Base-by-base conservation (phyloP, 2,329 filamentous ascomycete genomes). In the Claviceps citrina region DNA sequence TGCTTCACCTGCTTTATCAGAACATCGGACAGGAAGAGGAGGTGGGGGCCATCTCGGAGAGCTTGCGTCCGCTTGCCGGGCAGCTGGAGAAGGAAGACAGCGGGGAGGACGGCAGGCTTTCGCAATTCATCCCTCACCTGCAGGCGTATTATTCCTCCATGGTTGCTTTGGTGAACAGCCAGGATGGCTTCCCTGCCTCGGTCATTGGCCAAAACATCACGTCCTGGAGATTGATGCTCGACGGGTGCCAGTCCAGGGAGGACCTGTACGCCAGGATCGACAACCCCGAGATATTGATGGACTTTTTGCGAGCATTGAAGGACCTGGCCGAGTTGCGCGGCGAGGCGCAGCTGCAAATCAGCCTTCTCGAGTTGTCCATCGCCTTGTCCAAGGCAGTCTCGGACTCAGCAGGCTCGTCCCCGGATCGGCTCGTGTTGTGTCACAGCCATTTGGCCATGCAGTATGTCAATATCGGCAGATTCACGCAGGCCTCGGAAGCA, bases 291-390 rank as follows among this genome's bases (percentile, higher is more conserved):
- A 62, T 60, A 1, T 56, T 76, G 3, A 52, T 74, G 10, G 58
- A 61, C 10, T 66, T 70, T 35, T 59, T 76, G 2, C 62, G 66
- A 31, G 67, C 71, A 0, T 49, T 72, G 9, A 63, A 63, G 24
- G 66, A 74, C 36, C 67, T 72, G 25, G 61, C 68, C 5, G 67
- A 63, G 12, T 62, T 76, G 38, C 63, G 64, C 42, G 72, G 71
- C 19, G 61, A 68, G 18, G 63, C 65, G 30, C 51, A 54, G 1
- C 51, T 73, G 8, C 61, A 71, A 25, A 60, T 67, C 0, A 55
- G 59, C 0, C 60, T 68, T 4, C 53, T 71, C 4, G 64, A 72
- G 44, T 55, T 75, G 2, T 62, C 64, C 0, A 57, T 57, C 12
- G 43, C 49, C 13, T 36, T 76, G 5, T 62, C 68, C 1, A 61